phyloP scores from a whole-genome alignment of 129 eudicot genomes.

The Tanacetum coccineum region DNA sequence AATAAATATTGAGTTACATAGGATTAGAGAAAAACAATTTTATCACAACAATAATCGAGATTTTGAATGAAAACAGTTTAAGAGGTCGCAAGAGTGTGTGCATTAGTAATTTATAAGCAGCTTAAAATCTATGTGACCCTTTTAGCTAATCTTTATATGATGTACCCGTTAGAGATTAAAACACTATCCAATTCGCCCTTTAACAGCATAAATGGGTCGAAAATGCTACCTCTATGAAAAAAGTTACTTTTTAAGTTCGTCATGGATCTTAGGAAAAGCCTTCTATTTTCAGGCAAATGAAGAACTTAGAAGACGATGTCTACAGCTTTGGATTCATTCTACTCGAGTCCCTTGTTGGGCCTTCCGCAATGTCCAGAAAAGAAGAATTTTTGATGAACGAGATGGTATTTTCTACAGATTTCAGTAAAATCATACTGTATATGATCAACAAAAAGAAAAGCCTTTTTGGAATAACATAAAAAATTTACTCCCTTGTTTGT shows the following conservation, averaged over 20 bases:
- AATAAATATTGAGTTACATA: too few relatives aligned
- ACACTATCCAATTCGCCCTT: not conserved
- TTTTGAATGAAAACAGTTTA: not conserved
- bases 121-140: not conserved
- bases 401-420: constrained; percentile 37
- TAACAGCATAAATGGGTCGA: not conserved
- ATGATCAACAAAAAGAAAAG: not conserved
- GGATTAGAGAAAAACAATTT: not conserved
- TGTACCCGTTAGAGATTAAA: not conserved
- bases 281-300: constrained; percentile 50
- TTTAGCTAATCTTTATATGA: too few relatives aligned
- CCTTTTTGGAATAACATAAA: not conserved
- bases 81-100: not conserved
- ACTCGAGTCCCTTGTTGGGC: constrained; percentile 56
- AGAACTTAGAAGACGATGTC: constrained; percentile 59
- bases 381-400: constrained; percentile 46
- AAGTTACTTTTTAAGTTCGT: not conserved
- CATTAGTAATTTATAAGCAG: not conserved
- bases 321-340: constrained; percentile 63
- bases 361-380: constrained; percentile 41
- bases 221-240: not conserved
- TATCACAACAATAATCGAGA: not conserved
- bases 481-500: not conserved
- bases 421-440: not conserved
- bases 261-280: constrained; percentile 7